phyloP scores from a whole-genome alignment of 768 basidiomycete species.

The Lyophyllum decastes region DNA sequence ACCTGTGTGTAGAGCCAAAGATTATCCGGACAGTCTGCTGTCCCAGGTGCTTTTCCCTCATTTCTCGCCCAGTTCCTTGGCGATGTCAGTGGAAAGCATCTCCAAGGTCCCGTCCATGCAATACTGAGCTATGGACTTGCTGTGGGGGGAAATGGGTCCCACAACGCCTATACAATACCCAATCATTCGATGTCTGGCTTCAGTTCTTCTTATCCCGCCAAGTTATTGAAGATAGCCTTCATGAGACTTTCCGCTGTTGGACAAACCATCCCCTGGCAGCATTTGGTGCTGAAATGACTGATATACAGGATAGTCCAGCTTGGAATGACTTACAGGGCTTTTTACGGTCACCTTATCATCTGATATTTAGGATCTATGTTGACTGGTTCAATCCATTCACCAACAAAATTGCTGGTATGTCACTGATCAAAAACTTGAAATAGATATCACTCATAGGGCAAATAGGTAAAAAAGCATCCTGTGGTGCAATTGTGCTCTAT shows the following conservation, averaged over 20 bases:
- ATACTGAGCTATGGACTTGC: neutral
- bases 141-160: neutral
- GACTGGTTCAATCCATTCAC: slow-evolving; percentile 38
- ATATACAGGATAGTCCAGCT: slow-evolving; percentile 28
- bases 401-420: slow-evolving; percentile 22
- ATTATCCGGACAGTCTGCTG: too few relatives aligned
- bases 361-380: slow-evolving; percentile 28
- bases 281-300: slow-evolving; percentile 15
- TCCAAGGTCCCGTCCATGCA: neutral
- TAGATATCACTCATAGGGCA: neutral
- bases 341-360: slow-evolving; percentile 11
- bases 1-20: slow-evolving; percentile 12
- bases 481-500: slow-evolving; percentile 28
- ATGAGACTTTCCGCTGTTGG: slow-evolving; percentile 13
- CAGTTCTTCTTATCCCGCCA: slow-evolving; percentile 24
- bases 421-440: slow-evolving; percentile 21
- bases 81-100: neutral
- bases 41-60: slow-evolving; percentile 12
- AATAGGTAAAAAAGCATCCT: slow-evolving; percentile 19
- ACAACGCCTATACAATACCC: neutral
- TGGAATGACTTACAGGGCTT: slow-evolving; percentile 20
- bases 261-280: slow-evolving; percentile 4
- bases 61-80: slow-evolving; percentile 14
- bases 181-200: slow-evolving; percentile 20
- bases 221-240: slow-evolving; percentile 19